Evolutionary conservation across 257 asterid genomes (phyloP), one percentile per base, ranked within the genome.

Genomic region (Asclepias syriaca): DNA sequence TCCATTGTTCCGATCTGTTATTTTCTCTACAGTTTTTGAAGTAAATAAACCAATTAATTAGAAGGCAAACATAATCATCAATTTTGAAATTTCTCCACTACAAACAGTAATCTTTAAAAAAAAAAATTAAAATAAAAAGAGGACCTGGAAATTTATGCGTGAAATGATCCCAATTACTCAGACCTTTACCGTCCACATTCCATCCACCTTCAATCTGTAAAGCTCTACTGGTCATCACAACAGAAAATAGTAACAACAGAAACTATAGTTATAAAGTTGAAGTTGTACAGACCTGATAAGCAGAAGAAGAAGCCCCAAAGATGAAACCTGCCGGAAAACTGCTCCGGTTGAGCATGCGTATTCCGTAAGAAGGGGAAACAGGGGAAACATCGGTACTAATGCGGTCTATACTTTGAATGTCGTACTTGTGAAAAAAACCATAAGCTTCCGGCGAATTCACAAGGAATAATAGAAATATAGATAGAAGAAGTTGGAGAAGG

Each of bases 191-290:
- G 46, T 72, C 75, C 5, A 2, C 43, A 11, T 72, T 61, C 75
- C 75, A 72, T 18, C 50, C 75, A 24, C 75, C 75, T 61, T 72
- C 75, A 72, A 59, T 45, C 75, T 72, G 22, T 50, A 13, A 21
- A 7, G 27, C 48, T 43, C 48, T 43, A 32, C 27, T 3, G 1
- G 3, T 2, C 7, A 3, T 13, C 7, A 63, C 11, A 63, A 13
- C 1, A n/a, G 21, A 15, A 14, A 51, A 51, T 12, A 51, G 56
- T n/a, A 13, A 51, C 13, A 59, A 43, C 2, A 7, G 39, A 40
- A 22, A 24, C 14, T n/a, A 58, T 7, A 58, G 0, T 49, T 49
- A 49, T 49, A 10, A 10, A 12, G 15, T 10, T 49, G 4, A 49
- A 49, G 53, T 0, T 51, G 19, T 51, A 4, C 43, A 60, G 0